These are phyloP conservation scores for Colletotrichum camelliae DNA, from an alignment of 2,329 filamentous ascomycete genomes.

Conservation along the genomic window DNA sequence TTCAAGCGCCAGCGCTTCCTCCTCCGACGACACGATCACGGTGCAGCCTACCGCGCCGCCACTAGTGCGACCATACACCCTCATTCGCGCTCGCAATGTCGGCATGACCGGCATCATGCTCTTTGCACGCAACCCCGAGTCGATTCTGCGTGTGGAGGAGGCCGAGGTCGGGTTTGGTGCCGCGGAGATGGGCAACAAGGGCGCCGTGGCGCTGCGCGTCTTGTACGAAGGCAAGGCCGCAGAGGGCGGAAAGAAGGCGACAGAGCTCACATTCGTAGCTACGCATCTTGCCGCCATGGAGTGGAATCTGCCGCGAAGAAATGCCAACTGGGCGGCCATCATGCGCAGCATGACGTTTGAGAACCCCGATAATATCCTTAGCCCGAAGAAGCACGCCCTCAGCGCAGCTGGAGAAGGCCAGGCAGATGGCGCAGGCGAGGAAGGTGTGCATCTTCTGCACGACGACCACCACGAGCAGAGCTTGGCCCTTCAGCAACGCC, in stretches of 20 bases:
- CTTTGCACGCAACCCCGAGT: conserved; percentile 71
- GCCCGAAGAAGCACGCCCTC: conserved; percentile 8
- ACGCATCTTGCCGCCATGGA: conserved; percentile 93
- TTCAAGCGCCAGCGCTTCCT: conserved; percentile 4
- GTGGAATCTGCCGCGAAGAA: conserved; percentile 74
- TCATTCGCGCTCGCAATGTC: conserved; percentile 74
- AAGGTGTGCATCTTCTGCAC: conserved; percentile 34
- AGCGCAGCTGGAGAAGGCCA: conserved; percentile 17
- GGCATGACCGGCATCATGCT: conserved; percentile 92
- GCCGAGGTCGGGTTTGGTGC: conserved; percentile 85
- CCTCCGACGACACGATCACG: conserved; percentile 21
- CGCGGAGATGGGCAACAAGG: conserved; percentile 94
- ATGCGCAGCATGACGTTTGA: conserved; percentile 81
- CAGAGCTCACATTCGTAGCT: conserved; percentile 83
- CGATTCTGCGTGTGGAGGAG: conserved; percentile 71
- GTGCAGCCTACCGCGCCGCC: conserved; percentile 18
- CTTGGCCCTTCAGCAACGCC: conserved; percentile 42
- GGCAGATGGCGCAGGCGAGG: conserved; percentile 31
- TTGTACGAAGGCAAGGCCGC: conserved; percentile 53
- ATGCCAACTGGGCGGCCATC: conserved; percentile 87
- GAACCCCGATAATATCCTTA: conserved; percentile 49
- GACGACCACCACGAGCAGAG: conserved; percentile 39
- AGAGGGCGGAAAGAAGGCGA: conserved; percentile 37
- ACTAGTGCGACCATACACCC: conserved; percentile 62
- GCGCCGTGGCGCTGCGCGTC: conserved; percentile 81